Percentiles rank a stretch among this genome's conserved stretches.
Conservation (phyloP, 2,329 filamentous ascomycete species). For the Cytospora piceae region DNA sequence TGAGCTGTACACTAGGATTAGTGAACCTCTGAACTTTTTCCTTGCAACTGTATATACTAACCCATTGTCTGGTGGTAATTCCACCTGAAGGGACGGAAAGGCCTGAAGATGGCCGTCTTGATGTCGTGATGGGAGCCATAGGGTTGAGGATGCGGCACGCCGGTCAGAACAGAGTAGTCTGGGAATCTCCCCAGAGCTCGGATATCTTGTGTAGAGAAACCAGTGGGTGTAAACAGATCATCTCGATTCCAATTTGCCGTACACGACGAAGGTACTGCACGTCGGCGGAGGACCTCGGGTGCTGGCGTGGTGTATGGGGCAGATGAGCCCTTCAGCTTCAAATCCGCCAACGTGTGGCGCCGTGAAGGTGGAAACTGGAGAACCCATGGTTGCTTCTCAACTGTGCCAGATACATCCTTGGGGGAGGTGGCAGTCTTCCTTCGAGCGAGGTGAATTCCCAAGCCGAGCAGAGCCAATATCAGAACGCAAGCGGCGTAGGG, state of each 20-base stretch:
- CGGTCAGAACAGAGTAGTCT: slow-evolving; percentile 75
- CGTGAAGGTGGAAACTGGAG: slow-evolving; percentile 29
- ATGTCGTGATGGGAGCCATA: slow-evolving; percentile 67
- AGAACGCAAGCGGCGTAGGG: not conserved
- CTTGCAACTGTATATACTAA: slow-evolving; percentile 48
- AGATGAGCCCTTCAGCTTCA: slow-evolving; percentile 20
- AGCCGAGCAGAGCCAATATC: slow-evolving; percentile 12
- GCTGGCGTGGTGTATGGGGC: slow-evolving; percentile 7
- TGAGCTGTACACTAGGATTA: slow-evolving; percentile 57
- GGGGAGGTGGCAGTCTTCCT: not conserved
- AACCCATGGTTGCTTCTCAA: slow-evolving; percentile 22
- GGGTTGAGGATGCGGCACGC: slow-evolving; percentile 70
- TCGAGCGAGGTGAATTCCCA: slow-evolving; percentile 10
- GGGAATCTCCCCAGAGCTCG: slow-evolving; percentile 75
- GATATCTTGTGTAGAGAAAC: slow-evolving; percentile 72
- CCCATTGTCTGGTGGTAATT: slow-evolving; percentile 90
- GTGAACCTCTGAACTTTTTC: slow-evolving; percentile 16
- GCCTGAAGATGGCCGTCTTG: slow-evolving; percentile 68
- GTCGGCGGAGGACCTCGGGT: slow-evolving; percentile 20
- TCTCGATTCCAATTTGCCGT: slow-evolving; percentile 28
- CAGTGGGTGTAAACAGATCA: slow-evolving; percentile 49
- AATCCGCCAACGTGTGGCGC: slow-evolving; percentile 17
- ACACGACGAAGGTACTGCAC: slow-evolving; percentile 37
- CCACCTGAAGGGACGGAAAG: slow-evolving; percentile 84
- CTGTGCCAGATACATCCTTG: not conserved